Conservation (phyloP, 1,139 yeast species). For the Lodderomyces margitis region DNA sequence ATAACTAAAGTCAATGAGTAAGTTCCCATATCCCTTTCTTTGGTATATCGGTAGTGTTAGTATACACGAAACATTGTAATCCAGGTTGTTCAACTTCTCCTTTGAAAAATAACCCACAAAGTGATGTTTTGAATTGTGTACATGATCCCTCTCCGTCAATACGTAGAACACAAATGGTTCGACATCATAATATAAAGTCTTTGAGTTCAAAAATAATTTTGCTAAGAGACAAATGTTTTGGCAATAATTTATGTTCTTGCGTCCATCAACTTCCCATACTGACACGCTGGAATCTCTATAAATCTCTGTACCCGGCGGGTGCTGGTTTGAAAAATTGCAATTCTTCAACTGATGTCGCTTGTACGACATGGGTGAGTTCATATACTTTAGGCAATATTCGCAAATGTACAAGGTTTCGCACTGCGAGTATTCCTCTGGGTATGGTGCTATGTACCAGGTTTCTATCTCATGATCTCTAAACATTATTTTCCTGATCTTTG, state of each 20-base stretch:
- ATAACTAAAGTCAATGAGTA: slow-evolving; percentile 87
- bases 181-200: slow-evolving; percentile 89
- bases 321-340: slow-evolving; percentile 47
- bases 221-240: slow-evolving; percentile 88
- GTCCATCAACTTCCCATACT: slow-evolving; percentile 90
- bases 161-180: slow-evolving; percentile 92
- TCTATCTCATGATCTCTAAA: slow-evolving; percentile 72
- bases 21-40: slow-evolving; percentile 84
- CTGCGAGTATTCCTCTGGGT: slow-evolving; percentile 80
- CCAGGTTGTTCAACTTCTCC: slow-evolving; percentile 73
- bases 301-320: slow-evolving; percentile 91
- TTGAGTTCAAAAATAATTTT: slow-evolving; percentile 83
- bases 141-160: slow-evolving; percentile 64
- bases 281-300: slow-evolving; percentile 66
- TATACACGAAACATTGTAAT: slow-evolving; percentile 86
- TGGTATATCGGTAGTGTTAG: slow-evolving; percentile 86
- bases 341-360: slow-evolving; percentile 75
- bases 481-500: slow-evolving; percentile 53
- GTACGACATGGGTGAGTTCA: slow-evolving; percentile 65
- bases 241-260: slow-evolving; percentile 77
- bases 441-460: slow-evolving; percentile 93
- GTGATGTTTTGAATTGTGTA: slow-evolving; percentile 53
- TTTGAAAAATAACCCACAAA: slow-evolving; percentile 94
- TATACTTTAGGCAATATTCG: slow-evolving; percentile 81
- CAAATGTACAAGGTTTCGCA: slow-evolving; percentile 69